Conservation (phyloP, 163 green algal species). For the Scenedesmus sp. region DNA sequence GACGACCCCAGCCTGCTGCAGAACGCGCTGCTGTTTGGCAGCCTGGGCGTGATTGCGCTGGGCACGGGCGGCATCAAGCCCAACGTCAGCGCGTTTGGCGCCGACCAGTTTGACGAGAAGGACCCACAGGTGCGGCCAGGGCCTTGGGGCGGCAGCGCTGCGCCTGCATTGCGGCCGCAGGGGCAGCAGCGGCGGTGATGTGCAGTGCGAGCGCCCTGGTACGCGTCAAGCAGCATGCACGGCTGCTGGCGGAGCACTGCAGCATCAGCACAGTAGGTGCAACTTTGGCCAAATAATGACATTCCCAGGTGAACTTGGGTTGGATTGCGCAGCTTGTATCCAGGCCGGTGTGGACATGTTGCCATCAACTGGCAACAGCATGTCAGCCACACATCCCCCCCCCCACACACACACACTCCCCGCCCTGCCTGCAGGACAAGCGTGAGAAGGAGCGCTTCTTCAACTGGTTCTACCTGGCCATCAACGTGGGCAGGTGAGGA, state of each 20-base stretch:
- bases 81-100: constrained; percentile 96
- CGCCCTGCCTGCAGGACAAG: constrained; percentile 70
- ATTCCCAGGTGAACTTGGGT: too few species aligned
- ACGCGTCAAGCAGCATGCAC: too few species aligned
- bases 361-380: too few species aligned
- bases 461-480: constrained; percentile 99
- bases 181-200: neutral
- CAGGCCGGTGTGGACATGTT: too few species aligned
- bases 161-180: too few species aligned
- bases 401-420: neutral
- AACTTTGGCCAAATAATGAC: too few species aligned
- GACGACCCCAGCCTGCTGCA: constrained; percentile 70
- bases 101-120: constrained; percentile 96
- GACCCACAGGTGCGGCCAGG: constrained; percentile 67
- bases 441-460: constrained; percentile 95
- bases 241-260: too few species aligned
- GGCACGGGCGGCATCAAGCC: constrained; percentile 97
- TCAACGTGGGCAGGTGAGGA: constrained; percentile 89
- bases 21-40: constrained; percentile 59
- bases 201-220: too few species aligned
- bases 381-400: neutral
- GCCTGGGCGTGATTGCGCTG: constrained; percentile 66
- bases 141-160: too few species aligned
- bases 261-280: too few species aligned
- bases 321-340: too few species aligned